phyloP scores from a whole-genome alignment of 1,139 yeast genomes.

The Ogataea hybrid region DNA sequence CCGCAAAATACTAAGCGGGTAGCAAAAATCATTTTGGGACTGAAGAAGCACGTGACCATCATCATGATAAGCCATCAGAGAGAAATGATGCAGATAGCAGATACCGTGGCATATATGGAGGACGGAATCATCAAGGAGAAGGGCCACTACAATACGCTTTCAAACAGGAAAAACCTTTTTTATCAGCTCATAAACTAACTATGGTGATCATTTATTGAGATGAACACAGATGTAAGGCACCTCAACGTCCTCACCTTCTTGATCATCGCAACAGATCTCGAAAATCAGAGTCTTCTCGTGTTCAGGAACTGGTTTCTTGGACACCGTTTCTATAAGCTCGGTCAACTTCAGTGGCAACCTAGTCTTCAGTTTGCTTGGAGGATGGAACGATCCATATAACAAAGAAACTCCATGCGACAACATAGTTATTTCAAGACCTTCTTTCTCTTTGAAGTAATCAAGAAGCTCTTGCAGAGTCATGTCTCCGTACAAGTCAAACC shows the following conservation, averaged over 20 bases:
- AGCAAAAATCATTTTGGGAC: conserved; percentile 40
- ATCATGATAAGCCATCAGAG: conserved; percentile 58
- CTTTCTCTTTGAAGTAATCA: conserved; percentile 72
- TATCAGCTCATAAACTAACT: conserved; percentile 2
- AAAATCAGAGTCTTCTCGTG: conserved; percentile 76
- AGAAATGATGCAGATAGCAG: conserved; percentile 52
- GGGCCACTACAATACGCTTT: conserved; percentile 2
- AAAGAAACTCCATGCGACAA: conserved; percentile 87
- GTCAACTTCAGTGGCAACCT: conserved; percentile 68
- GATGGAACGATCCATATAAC: conserved; percentile 90
- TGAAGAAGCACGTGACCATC: conserved; percentile 37
- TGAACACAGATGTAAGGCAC: conserved; percentile 79
- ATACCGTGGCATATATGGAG: conserved; percentile 41
- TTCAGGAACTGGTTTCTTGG: conserved; percentile 78
- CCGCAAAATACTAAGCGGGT: conserved; percentile 46
- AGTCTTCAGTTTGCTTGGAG: conserved; percentile 84
- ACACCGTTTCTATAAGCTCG: conserved; percentile 72
- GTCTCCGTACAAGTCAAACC: conserved; percentile 80
- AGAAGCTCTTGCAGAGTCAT: conserved; percentile 74
- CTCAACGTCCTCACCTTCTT: conserved; percentile 92
- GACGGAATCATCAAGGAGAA: conserved; percentile 36
- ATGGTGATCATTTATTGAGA: conserved; percentile 28
- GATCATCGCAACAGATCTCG: conserved; percentile 91
- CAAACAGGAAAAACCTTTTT: conserved; percentile 3
- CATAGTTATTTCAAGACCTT: conserved; percentile 88